Percentiles rank a stretch among this genome's conserved stretches.
These are phyloP conservation scores for Solanum pennellii DNA, from an alignment of 257 asterid genomes.

Conservation along the genomic window DNA sequence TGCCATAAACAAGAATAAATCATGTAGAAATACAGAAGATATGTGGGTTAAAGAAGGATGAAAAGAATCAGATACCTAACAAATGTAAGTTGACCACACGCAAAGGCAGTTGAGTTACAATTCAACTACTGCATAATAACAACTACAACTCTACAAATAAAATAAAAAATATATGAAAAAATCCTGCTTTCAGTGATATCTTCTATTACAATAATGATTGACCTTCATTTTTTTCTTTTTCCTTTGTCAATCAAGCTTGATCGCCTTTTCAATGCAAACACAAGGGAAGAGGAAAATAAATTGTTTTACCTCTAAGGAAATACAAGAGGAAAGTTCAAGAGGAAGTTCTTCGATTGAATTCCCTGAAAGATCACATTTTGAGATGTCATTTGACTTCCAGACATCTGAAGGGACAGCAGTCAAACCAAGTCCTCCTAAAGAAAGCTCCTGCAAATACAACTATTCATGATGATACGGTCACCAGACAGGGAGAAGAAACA, in stretches of 20 bases:
- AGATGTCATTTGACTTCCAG: slow-evolving; percentile 58
- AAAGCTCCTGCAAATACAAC: slow-evolving; percentile 60
- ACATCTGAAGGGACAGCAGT: slow-evolving; percentile 65
- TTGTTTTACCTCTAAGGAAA: slow-evolving; percentile 58
- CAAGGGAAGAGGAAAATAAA: not conserved
- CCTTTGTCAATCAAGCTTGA: not conserved
- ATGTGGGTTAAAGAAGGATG: not conserved
- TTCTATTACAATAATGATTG: not conserved
- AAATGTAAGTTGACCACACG: not conserved
- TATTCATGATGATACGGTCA: not conserved
- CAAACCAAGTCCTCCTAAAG: slow-evolving; percentile 55
- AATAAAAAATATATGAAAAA: not conserved
- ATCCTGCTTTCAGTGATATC: not conserved
- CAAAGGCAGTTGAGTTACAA: not conserved
- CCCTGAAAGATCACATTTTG: slow-evolving; percentile 70
- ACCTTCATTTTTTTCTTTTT: not conserved
- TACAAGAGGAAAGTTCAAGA: slow-evolving; percentile 62
- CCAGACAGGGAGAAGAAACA: not conserved
- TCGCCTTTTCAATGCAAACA: not conserved
- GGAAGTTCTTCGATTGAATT: slow-evolving; percentile 80
- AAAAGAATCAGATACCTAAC: not conserved
- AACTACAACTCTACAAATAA: not conserved
- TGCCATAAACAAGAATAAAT: not conserved
- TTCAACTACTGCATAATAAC: not conserved
- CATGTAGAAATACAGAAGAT: not conserved